Evolutionary conservation across 179 eudicot genomes (phyloP).

Genomic region (Beta lomatogona): DNA sequence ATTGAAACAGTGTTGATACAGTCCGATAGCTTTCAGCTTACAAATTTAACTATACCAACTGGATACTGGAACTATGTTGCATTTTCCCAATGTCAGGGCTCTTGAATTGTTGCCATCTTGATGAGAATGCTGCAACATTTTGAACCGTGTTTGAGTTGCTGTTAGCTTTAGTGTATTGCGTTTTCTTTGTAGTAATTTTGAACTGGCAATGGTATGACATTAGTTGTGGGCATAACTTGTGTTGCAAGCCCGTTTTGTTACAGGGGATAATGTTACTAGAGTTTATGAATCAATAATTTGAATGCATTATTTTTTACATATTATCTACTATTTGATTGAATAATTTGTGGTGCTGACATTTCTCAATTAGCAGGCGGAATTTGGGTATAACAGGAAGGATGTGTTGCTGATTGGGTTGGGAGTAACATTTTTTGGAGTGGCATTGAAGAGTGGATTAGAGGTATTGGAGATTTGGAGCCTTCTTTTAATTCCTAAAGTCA

Average conservation of each 20-base stretch:
- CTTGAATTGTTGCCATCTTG: neutral
- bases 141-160: neutral
- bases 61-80: neutral
- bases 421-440: constrained; percentile 67
- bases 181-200: neutral
- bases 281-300: neutral
- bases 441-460: constrained; percentile 87
- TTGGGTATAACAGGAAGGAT: constrained; percentile 92
- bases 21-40: neutral
- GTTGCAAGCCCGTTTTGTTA: neutral
- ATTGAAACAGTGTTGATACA: neutral
- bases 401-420: constrained; percentile 92
- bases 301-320: neutral
- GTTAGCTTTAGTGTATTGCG: neutral
- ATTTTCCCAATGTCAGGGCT: neutral
- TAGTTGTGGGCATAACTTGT: neutral
- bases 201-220: neutral
- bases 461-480: constrained; percentile 45
- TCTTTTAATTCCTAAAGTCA: constrained; percentile 1
- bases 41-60: neutral
- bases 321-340: neutral
- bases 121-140: neutral
- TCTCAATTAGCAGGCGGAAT: constrained; percentile 55
- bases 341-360: constrained; percentile 6
- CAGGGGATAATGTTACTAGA: neutral